These are phyloP conservation scores for Chenopodium quinoa DNA, from an alignment of 148 eudicot species.

Conservation along the genomic window DNA sequence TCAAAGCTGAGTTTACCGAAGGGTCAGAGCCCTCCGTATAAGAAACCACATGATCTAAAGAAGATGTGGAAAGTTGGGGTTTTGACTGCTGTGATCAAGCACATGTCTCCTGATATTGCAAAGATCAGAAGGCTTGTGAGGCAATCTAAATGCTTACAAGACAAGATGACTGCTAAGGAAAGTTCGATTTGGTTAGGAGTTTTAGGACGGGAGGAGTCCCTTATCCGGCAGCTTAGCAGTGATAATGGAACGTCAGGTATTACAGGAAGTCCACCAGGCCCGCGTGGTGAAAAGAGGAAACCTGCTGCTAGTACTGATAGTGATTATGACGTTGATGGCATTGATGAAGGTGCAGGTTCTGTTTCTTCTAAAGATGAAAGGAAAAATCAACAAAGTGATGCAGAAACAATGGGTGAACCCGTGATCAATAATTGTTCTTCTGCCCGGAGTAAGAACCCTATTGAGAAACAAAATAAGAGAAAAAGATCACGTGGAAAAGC, in stretches of 20 bases:
- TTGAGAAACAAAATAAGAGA: slow-evolving; percentile 31
- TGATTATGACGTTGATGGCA: slow-evolving; percentile 87
- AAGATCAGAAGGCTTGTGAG: slow-evolving; percentile 74
- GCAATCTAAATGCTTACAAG: slow-evolving; percentile 90
- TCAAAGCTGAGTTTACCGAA: slow-evolving; percentile 50
- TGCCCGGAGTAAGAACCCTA: slow-evolving; percentile 30
- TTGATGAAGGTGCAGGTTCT: slow-evolving; percentile 56
- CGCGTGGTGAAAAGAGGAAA: slow-evolving; percentile 53
- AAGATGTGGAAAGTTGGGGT: slow-evolving; percentile 99
- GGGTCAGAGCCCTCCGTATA: slow-evolving; percentile 79
- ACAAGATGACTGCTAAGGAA: slow-evolving; percentile 98
- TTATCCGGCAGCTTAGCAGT: slow-evolving; percentile 57
- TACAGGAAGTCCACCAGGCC: slow-evolving; percentile 46
- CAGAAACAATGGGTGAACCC: slow-evolving; percentile 33
- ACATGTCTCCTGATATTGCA: slow-evolving; percentile 91
- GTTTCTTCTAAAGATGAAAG: slow-evolving; percentile 69
- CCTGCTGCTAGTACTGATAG: slow-evolving; percentile 62
- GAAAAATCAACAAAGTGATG: slow-evolving; percentile 37
- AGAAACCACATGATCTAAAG: slow-evolving; percentile 93
- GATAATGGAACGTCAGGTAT: slow-evolving; percentile 68
- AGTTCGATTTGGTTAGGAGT: slow-evolving; percentile 93
- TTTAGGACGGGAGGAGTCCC: slow-evolving; percentile 70
- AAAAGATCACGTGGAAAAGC: slow-evolving; percentile 43
- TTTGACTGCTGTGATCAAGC: slow-evolving; percentile 85
- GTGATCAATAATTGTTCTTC: slow-evolving; percentile 13